Percentiles rank a stretch among this genome's conserved stretches.
Evolutionary conservation across 2,329 filamentous ascomycete genomes (phyloP).

Genomic region (Fusarium sp.): DNA sequence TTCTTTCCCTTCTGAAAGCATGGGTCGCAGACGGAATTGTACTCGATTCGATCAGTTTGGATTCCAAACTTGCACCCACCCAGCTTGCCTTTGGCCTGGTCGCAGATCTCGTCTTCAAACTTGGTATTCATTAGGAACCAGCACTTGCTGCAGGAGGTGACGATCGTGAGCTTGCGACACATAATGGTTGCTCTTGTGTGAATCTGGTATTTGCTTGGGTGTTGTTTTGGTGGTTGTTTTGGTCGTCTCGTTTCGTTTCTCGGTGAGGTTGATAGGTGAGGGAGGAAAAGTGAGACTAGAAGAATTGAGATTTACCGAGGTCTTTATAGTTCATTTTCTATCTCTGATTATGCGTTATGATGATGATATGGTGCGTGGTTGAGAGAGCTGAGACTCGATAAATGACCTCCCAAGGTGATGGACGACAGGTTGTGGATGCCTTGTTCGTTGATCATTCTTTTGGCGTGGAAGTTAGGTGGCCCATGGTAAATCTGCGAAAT

Average conservation of each 20-base stretch:
- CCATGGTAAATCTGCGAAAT: neutral
- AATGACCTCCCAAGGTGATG: neutral
- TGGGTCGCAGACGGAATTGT: neutral
- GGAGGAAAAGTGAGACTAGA: neutral
- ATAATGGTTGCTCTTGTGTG: neutral
- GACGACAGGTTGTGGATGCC: neutral
- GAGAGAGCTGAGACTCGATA: neutral
- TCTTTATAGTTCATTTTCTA: neutral
- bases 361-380: neutral
- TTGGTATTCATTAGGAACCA: neutral
- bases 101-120: neutral
- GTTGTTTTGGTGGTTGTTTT: neutral
- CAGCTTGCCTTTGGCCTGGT: neutral
- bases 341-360: neutral
- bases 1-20: neutral
- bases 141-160: neutral
- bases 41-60: neutral
- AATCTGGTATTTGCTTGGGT: neutral
- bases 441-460: neutral
- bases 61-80: neutral
- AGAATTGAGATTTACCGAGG: neutral
- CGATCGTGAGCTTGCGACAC: neutral
- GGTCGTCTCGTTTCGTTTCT: neutral
- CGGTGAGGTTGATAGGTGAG: neutral
- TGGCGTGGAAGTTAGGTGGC: neutral